Conservation (phyloP, 345 rosid genomes). For the Draba incana region DNA sequence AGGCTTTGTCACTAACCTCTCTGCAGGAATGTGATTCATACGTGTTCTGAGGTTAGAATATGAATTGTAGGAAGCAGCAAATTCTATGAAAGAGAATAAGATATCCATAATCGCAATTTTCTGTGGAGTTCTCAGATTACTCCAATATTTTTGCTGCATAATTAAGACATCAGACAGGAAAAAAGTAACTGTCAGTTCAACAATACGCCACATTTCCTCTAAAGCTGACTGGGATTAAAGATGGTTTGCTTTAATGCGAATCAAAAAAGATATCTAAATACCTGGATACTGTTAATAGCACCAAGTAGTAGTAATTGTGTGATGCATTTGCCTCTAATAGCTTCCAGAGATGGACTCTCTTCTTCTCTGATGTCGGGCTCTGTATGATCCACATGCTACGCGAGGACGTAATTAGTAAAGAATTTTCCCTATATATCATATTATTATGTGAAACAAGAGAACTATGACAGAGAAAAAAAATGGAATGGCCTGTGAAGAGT, state of each 20-base stretch:
- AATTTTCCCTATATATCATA: slow-evolving; percentile 1
- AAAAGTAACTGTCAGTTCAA: slow-evolving; percentile 19
- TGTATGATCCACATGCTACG: slow-evolving; percentile 58
- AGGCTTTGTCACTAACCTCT: slow-evolving; percentile 56
- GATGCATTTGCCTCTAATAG: slow-evolving; percentile 88
- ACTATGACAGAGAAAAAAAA: background rate
- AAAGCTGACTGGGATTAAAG: slow-evolving; percentile 9
- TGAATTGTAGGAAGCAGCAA: slow-evolving; percentile 91
- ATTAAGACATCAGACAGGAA: slow-evolving; percentile 28
- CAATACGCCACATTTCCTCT: slow-evolving; percentile 14
- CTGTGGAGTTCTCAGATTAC: slow-evolving; percentile 71
- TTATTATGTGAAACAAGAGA: slow-evolving; percentile 9
- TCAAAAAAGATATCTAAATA: slow-evolving; percentile 34
- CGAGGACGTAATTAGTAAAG: slow-evolving; percentile 27
- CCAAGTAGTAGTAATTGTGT: slow-evolving; percentile 84
- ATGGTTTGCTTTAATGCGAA: too few relatives aligned
- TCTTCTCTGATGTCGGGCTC: slow-evolving; percentile 68
- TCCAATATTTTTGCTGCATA: slow-evolving; percentile 91
- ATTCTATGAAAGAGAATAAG: slow-evolving; percentile 79
- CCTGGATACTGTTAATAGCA: slow-evolving; percentile 89
- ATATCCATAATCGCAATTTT: slow-evolving; percentile 89
- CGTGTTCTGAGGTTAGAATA: slow-evolving; percentile 78
- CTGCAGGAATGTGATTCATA: slow-evolving; percentile 78
- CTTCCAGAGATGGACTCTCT: slow-evolving; percentile 72
- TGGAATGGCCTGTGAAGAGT: background rate